A percentile compares a stretch with the other conserved stretches of the same genome.
These are phyloP conservation scores for Leonotis leonurus DNA, from an alignment of 257 asterid species.

Conservation along the genomic window DNA sequence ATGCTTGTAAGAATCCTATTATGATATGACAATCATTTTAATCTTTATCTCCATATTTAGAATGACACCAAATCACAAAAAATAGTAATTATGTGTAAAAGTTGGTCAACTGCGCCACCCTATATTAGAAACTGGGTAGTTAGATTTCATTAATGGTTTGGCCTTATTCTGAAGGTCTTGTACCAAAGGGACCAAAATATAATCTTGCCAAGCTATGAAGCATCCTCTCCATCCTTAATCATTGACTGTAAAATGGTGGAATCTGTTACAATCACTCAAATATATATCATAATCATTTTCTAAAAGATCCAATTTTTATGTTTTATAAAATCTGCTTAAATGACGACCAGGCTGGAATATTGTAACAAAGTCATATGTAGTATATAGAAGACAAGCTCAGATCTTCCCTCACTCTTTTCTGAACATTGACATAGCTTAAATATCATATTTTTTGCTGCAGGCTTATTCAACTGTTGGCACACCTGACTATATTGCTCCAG, in stretches of 20 bases:
- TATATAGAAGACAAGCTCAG: too few species aligned
- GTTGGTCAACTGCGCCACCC: constrained; percentile 29
- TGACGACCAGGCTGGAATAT: too few species aligned
- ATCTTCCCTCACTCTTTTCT: too few species aligned
- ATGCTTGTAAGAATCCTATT: constrained; percentile 66
- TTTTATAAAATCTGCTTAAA: too few species aligned
- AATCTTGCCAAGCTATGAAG: not conserved
- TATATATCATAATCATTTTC: too few species aligned
- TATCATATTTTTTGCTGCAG: constrained; percentile 32
- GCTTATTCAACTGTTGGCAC: constrained; percentile 99
- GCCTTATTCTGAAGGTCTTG: not conserved
- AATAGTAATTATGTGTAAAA: not conserved
- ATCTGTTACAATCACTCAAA: too few species aligned
- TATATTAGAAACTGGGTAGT: constrained; percentile 52
- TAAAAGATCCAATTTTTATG: too few species aligned
- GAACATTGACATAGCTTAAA: too few species aligned
- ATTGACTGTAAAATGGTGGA: too few species aligned
- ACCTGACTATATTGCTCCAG: constrained; percentile 98
- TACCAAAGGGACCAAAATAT: not conserved
- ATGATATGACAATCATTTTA: not conserved
- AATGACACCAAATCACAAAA: too few species aligned
- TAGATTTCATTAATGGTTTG: not conserved
- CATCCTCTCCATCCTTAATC: too few species aligned
- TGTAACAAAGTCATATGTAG: too few species aligned
- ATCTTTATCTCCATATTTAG: not conserved